These are phyloP conservation scores for Hirsutella rhossiliensis DNA, from an alignment of 2,329 filamentous ascomycete genomes.

Conservation along the genomic window DNA sequence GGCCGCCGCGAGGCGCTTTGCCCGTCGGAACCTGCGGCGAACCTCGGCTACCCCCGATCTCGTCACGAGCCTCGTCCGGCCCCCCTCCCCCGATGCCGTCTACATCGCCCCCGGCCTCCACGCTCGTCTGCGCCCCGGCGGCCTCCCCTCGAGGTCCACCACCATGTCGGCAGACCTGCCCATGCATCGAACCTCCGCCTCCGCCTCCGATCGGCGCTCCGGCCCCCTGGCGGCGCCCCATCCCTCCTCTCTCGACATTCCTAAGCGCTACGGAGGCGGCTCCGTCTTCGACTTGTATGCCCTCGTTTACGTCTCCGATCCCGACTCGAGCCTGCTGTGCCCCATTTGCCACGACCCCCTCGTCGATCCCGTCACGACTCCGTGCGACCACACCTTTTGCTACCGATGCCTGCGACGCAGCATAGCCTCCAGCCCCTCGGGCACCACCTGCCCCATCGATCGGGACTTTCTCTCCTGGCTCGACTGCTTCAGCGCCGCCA, in stretches of 20 bases:
- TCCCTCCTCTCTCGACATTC: constrained; percentile 25
- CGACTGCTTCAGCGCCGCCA: constrained; percentile 27
- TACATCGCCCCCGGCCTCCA: constrained; percentile 16
- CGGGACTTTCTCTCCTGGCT: constrained; percentile 29
- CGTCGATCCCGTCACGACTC: constrained; percentile 46
- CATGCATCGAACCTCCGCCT: constrained; percentile 9
- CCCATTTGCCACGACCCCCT: constrained; percentile 50
- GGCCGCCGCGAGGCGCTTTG: constrained; percentile 21
- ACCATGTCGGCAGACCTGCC: constrained; percentile 4
- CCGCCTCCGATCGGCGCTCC: constrained; percentile 15
- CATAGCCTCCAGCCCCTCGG: constrained; percentile 26
- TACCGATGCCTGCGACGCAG: constrained; percentile 38
- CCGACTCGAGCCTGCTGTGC: constrained; percentile 36
- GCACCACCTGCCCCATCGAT: constrained; percentile 44
- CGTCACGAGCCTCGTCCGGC: constrained; percentile 25
- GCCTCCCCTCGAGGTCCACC: constrained; percentile 4
- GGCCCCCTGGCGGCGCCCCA: constrained; percentile 23
- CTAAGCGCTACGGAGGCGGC: constrained; percentile 22
- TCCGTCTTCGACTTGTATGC: constrained; percentile 32
- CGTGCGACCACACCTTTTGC: constrained; percentile 56
- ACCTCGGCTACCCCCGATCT: constrained; percentile 25
- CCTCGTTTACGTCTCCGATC: constrained; percentile 28
- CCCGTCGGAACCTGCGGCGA: constrained; percentile 21
- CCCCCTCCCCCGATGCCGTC: constrained; percentile 23
- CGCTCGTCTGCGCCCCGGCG: constrained; percentile 10